Conservation (phyloP, 1,284 basidiomycete genomes). For the Vanrija humicola region DNA sequence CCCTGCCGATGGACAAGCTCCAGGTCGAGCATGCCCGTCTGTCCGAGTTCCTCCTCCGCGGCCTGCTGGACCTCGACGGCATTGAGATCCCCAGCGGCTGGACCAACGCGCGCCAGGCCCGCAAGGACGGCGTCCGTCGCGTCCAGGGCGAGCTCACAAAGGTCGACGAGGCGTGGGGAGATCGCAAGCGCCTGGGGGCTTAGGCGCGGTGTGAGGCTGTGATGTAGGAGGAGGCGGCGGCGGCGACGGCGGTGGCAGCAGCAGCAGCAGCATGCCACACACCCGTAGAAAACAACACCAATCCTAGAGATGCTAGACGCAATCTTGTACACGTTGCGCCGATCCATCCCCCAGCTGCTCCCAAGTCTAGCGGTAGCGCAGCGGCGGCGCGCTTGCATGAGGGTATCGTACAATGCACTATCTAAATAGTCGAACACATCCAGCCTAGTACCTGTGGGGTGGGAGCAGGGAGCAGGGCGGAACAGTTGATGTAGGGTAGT, state of each 20-base stretch:
- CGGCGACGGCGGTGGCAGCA: too few relatives aligned
- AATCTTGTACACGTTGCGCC: too few relatives aligned
- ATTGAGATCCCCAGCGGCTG: conserved; percentile 49
- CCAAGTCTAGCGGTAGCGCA: not conserved
- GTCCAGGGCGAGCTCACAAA: conserved; percentile 50
- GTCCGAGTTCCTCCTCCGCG: conserved; percentile 50
- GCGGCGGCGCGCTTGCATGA: conserved; percentile 2
- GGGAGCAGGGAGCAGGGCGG: not conserved
- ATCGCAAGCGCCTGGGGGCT: conserved; percentile 41
- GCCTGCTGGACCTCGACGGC: conserved; percentile 51
- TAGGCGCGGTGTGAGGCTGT: conserved; percentile 2
- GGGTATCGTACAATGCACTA: conserved; percentile 25
- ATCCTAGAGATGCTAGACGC: too few relatives aligned
- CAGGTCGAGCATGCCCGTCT: conserved; percentile 48
- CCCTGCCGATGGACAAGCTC: conserved; percentile 37
- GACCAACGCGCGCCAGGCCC: conserved; percentile 48
- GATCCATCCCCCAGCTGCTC: not conserved
- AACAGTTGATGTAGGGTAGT: not conserved
- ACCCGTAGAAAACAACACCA: too few relatives aligned
- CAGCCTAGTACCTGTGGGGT: conserved; percentile 25
- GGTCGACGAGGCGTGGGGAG: conserved; percentile 50
- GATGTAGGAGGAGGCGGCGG: not conserved
- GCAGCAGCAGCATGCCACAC: too few relatives aligned
- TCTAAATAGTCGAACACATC: conserved; percentile 9
- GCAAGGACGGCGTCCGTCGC: conserved; percentile 50